Evolutionary conservation across 2,329 filamentous ascomycete species (phyloP).

Genomic region (Botrytis cinerea): DNA sequence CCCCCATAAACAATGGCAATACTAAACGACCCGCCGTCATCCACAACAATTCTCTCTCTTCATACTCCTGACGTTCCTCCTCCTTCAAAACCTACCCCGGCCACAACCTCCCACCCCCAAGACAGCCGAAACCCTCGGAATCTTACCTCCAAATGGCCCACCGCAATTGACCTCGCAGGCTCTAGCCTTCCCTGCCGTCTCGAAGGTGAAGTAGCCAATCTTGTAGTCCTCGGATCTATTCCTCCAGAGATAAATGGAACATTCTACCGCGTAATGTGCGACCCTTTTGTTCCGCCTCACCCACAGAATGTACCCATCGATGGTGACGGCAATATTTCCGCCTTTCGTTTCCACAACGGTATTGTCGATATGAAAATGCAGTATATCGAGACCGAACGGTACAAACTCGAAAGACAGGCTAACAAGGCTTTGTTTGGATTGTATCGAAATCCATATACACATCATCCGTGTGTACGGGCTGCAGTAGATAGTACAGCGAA

Average conservation of each 20-base stretch:
- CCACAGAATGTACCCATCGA: constrained; percentile 51
- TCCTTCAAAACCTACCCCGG: background rate
- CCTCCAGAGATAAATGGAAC: constrained; percentile 47
- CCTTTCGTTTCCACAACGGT: constrained; percentile 41
- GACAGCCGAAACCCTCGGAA: background rate
- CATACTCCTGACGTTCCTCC: background rate
- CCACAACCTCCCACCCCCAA: background rate
- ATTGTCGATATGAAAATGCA: constrained; percentile 40
- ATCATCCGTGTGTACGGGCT: constrained; percentile 1
- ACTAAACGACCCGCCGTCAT: background rate
- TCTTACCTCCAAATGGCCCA: background rate
- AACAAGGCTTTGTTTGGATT: constrained; percentile 37
- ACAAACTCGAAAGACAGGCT: constrained; percentile 32
- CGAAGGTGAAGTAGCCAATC: constrained; percentile 43
- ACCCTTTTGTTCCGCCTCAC: constrained; percentile 52
- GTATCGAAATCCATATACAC: constrained; percentile 13
- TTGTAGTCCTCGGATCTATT: constrained; percentile 45
- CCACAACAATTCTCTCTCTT: background rate
- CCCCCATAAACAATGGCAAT: background rate
- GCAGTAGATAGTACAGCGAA: constrained; percentile 43
- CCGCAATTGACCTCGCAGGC: background rate
- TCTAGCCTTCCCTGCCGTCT: constrained; percentile 25
- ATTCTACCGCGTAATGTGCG: constrained; percentile 47
- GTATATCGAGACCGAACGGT: constrained; percentile 40
- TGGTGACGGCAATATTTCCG: constrained; percentile 39